Evolutionary conservation across 2,329 filamentous ascomycete genomes (phyloP).

Genomic region (Aureobasidium sp.): DNA sequence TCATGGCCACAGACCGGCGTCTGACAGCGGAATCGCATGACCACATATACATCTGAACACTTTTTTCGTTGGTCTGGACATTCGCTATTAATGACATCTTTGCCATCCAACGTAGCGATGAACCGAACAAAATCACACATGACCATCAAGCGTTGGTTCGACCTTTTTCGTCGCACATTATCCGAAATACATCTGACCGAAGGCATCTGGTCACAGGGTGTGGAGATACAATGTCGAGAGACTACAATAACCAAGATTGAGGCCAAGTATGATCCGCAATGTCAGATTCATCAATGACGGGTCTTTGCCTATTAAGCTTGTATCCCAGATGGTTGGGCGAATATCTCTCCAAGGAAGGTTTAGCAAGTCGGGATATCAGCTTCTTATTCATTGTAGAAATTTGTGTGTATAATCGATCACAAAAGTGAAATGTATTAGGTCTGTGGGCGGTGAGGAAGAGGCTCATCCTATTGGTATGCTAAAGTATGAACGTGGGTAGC

Average conservation of each 20-base stretch:
- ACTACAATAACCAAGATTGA: conserved; percentile 14
- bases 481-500: no score
- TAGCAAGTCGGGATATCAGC: no score
- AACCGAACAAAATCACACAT: conserved; percentile 14
- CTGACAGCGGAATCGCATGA: conserved; percentile 14
- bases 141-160: conserved; percentile 3
- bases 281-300: conserved; percentile 14
- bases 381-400: no score
- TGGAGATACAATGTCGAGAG: conserved; percentile 16
- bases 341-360: background rate
- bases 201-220: background rate
- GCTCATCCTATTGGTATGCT: no score
- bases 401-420: no score
- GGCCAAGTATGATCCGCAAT: conserved; percentile 18
- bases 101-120: background rate
- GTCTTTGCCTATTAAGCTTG: conserved; percentile 17
- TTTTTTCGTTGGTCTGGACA: conserved; percentile 16
- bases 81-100: conserved; percentile 3
- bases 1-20: conserved; percentile 12
- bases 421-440: no score
- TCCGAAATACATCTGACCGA: conserved; percentile 16
- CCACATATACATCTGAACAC: conserved; percentile 4
- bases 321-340: conserved; percentile 15
- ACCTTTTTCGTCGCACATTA: conserved; percentile 12
- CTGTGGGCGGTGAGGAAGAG: no score